Evolutionary conservation across 2,329 filamentous ascomycete genomes (phyloP).

Genomic region (Scorias spongiosa): DNA sequence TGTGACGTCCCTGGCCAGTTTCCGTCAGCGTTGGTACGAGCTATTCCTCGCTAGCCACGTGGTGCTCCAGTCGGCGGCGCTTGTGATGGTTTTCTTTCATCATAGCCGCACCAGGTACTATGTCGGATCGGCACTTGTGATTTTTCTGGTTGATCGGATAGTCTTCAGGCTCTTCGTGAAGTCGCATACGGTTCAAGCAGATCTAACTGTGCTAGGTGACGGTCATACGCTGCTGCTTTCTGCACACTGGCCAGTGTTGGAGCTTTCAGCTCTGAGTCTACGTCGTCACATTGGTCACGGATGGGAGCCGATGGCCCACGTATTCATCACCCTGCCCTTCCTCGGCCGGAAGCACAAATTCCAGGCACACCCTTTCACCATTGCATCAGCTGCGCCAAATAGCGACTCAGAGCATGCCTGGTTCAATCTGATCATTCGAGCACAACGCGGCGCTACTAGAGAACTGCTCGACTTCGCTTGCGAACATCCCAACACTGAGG

Average conservation of each 20-base stretch:
- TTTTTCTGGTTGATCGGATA: conserved; percentile 44
- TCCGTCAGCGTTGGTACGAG: conserved; percentile 48
- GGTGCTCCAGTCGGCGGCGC: conserved; percentile 38
- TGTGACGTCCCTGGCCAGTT: conserved; percentile 44
- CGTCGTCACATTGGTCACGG: conserved; percentile 27
- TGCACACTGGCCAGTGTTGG: conserved; percentile 26
- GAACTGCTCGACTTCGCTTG: conserved; percentile 39
- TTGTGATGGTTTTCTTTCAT: conserved; percentile 46
- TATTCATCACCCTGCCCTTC: conserved; percentile 45
- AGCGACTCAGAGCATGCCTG: conserved; percentile 28
- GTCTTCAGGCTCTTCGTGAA: conserved; percentile 42
- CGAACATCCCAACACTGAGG: conserved; percentile 25
- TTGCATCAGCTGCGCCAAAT: conserved; percentile 42
- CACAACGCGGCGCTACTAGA: conserved; percentile 43
- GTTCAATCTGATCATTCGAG: conserved; percentile 44
- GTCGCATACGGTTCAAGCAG: conserved; percentile 32
- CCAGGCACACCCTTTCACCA: conserved; percentile 53
- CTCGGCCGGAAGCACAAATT: conserved; percentile 38
- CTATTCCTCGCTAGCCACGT: conserved; percentile 45
- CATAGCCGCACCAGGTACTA: conserved; percentile 38
- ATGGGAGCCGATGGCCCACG: conserved; percentile 48
- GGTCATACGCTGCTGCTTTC: conserved; percentile 38
- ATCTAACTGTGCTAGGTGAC: conserved; percentile 40
- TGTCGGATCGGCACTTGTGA: conserved; percentile 36
- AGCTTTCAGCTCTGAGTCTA: conserved; percentile 7